Evolutionary conservation across 1,139 yeast species (phyloP), one percentile per base, ranked within the genome.

Genomic region (Geotrichum candidum): DNA sequence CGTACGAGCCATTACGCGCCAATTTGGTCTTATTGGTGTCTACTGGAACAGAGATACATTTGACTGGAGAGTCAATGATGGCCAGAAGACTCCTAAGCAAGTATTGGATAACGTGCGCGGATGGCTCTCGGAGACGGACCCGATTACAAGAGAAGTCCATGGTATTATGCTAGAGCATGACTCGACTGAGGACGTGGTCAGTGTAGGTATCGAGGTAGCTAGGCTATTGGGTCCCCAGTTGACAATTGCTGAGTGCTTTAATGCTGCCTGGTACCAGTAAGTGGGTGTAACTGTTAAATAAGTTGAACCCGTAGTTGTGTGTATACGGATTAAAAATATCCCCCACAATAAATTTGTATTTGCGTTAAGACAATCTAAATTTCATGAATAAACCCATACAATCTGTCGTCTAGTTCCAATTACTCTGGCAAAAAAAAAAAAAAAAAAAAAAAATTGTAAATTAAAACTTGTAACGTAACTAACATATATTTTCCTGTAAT

Each of bases 41-140:
- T 76, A 92, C 54, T 92, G 98, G 99, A 95, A 91, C 72, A 84
- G 83, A 69, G 98, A 92, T 73, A 85, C 97, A 0, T 87, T 87
- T 75, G 98, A 94, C 74, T 92, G 98, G 98, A 84, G 85, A 73
- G 76, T 91, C 67, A 70, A 70, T 58, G 74, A 70, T 33, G 70
- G 70, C 22, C 64, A 70, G 53, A 79, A 83, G 61, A 79, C 82
- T 0, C 84, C 83, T 62, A 69, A 71, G 2, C 82, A 82, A 56
- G 84, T 91, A 48, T 76, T 80, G 57, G 70, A 72, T 5, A 90
- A 87, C 58, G 84, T 88, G 2, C 70, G 69, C 6, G 71, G 69
- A n/a, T 89, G 94, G 86, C 66, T 70, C 10, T 68, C 72, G 1
- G 71, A 68, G 7, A 29, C 25, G 23, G 55, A 27, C n/a, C 74